Percentiles rank a stretch among this genome's conserved stretches.
phyloP scores from a whole-genome alignment of 2,329 filamentous ascomycete species.

The Metarhizium guizhouense region DNA sequence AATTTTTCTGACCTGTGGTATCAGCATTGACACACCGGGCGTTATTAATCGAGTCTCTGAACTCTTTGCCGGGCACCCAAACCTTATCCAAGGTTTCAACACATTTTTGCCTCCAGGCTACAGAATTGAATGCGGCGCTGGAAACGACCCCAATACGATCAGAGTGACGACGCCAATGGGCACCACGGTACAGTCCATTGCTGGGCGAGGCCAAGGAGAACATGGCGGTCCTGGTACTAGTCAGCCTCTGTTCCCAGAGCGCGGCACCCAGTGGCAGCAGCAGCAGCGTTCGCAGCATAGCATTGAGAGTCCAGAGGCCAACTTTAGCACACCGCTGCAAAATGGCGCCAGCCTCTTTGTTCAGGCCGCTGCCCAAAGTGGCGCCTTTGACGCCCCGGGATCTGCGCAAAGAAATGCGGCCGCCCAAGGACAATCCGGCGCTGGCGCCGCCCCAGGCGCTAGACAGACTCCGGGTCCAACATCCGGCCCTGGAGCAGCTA shows the following conservation, averaged over 20 bases:
- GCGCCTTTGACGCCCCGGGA: slow-evolving; percentile 21
- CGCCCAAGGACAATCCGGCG: slow-evolving; percentile 24
- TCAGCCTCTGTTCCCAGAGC: slow-evolving; percentile 38
- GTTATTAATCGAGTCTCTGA: slow-evolving; percentile 96
- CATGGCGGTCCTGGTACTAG: slow-evolving; percentile 26
- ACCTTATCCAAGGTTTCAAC: slow-evolving; percentile 94
- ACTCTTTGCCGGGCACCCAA: slow-evolving; percentile 90
- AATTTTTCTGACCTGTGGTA: slow-evolving; percentile 50
- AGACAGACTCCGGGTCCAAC: slow-evolving; percentile 49
- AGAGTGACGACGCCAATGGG: slow-evolving; percentile 95
- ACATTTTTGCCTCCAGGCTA: slow-evolving; percentile 95
- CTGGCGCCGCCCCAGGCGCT: slow-evolving; percentile 41
- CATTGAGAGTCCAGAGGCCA: slow-evolving; percentile 53
- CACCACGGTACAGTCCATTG: slow-evolving; percentile 89
- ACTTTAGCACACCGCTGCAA: slow-evolving; percentile 50
- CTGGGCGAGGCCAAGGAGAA: slow-evolving; percentile 38
- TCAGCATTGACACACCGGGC: slow-evolving; percentile 86
- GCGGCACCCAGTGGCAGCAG: slow-evolving; percentile 47
- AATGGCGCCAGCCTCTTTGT: slow-evolving; percentile 40
- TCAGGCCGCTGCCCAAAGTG: slow-evolving; percentile 29
- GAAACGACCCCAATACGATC: slow-evolving; percentile 91
- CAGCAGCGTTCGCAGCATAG: slow-evolving; percentile 43
- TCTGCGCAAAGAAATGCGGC: slow-evolving; percentile 23
- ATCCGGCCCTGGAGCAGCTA: slow-evolving; percentile 48
- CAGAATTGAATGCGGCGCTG: slow-evolving; percentile 88